Conservation (phyloP, 2,329 filamentous ascomycete genomes). For the Fusarium acutatum region DNA sequence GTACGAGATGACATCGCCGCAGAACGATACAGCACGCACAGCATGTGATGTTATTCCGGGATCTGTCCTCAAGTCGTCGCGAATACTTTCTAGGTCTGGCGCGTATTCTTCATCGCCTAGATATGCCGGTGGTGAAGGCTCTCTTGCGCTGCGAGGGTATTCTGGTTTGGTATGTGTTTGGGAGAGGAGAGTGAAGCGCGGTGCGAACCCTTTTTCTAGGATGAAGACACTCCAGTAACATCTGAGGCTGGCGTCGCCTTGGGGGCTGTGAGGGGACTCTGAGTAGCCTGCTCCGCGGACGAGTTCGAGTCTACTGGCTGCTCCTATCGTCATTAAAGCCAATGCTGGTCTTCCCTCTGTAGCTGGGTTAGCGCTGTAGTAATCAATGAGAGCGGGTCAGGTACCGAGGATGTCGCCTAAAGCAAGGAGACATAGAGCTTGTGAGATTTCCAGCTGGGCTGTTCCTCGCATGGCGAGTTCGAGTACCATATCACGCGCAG, state of each 20-base stretch:
- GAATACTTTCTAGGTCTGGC: conserved; percentile 25
- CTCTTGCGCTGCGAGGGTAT: conserved; percentile 24
- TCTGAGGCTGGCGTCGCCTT: conserved; percentile 19
- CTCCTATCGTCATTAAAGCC: conserved; percentile 36
- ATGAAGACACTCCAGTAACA: conserved; percentile 38
- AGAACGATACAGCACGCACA: conserved; percentile 16
- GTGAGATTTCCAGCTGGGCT: conserved; percentile 17
- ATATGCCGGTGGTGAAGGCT: conserved; percentile 14
- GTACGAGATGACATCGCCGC: conserved; percentile 33
- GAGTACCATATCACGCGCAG: conserved; percentile 14
- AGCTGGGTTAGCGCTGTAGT: not conserved
- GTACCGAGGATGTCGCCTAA: conserved; percentile 14
- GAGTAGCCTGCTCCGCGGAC: conserved; percentile 11
- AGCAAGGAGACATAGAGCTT: conserved; percentile 16
- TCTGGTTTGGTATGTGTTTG: conserved; percentile 2
- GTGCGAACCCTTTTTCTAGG: conserved; percentile 31
- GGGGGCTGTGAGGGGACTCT: not conserved
- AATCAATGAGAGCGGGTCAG: rapidly evolving
- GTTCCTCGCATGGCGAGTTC: conserved; percentile 25
- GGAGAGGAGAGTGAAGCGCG: conserved; percentile 3
- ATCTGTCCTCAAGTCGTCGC: conserved; percentile 19
- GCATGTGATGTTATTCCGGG: conserved; percentile 30
- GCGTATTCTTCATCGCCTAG: conserved; percentile 23
- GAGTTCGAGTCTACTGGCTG: conserved; percentile 26
- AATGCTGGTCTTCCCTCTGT: conserved; percentile 24